Conservation (phyloP, 257 asterid genomes). For the Buddleja alternifolia region DNA sequence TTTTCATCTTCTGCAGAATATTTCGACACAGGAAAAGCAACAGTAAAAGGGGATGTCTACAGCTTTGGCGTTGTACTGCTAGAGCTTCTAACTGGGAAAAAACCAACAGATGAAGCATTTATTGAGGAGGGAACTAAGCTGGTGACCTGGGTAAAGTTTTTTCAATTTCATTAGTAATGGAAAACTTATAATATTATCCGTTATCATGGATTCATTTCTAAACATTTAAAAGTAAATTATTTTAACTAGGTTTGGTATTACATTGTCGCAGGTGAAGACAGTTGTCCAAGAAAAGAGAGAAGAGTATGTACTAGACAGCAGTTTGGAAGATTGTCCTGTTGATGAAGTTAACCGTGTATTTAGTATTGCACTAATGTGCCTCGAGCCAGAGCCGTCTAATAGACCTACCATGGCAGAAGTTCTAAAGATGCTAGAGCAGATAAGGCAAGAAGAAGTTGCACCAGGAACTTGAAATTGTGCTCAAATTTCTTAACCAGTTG, state of each 20-base stretch:
- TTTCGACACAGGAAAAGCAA: conserved; percentile 88
- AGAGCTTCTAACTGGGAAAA: conserved; percentile 85
- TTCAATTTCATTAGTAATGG: too few relatives aligned
- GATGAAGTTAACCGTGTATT: conserved; percentile 64
- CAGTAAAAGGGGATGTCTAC: conserved; percentile 87
- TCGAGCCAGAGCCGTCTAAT: conserved; percentile 71
- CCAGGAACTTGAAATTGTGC: conserved; percentile 22
- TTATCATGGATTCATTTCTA: conserved; percentile 7
- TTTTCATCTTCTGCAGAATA: conserved; percentile 61
- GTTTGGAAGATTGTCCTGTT: conserved; percentile 48
- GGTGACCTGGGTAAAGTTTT: conserved; percentile 89
- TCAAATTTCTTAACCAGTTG: conserved; percentile 17
- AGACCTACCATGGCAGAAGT: conserved; percentile 88
- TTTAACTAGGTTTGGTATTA: conserved; percentile 12
- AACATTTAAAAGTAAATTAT: background rate
- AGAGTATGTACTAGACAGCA: conserved; percentile 65
- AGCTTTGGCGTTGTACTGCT: conserved; percentile 92
- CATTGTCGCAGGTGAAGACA: conserved; percentile 67
- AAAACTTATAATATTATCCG: too few relatives aligned
- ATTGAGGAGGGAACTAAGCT: conserved; percentile 92
- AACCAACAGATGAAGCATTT: conserved; percentile 77
- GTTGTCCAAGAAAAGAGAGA: conserved; percentile 80
- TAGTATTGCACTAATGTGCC: conserved; percentile 68
- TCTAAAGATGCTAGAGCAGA: conserved; percentile 68
- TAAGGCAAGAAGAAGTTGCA: conserved; percentile 37